Percentiles rank a stretch among this genome's conserved stretches.
Conservation (phyloP, 108 stramenopile genomes). For the Pelagomonas calceolata region DNA sequence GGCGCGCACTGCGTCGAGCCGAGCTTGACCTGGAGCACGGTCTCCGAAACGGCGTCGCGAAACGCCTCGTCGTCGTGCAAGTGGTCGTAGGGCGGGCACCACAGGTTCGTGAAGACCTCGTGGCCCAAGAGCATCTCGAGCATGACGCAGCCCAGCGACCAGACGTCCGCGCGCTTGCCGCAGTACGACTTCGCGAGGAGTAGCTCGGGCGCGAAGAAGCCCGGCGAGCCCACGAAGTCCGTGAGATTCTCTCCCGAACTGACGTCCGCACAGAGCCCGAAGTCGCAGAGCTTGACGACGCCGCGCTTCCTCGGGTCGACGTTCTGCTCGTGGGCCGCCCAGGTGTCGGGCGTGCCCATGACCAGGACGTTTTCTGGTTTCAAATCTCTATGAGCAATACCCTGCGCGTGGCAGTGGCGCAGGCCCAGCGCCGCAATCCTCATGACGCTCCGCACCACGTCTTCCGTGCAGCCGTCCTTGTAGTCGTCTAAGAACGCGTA, state of each 20-base stretch:
- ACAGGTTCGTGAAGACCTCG: background rate
- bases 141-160: background rate
- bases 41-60: background rate
- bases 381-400: background rate
- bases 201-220: background rate
- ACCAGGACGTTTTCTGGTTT: background rate
- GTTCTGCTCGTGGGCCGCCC: background rate
- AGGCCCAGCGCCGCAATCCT: background rate
- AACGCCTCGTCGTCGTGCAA: background rate
- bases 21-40: background rate
- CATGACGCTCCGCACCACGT: background rate
- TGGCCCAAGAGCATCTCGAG: background rate
- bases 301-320: no score
- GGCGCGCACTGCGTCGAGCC: background rate
- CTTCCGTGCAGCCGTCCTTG: background rate
- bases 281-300: slow-evolving; percentile 16
- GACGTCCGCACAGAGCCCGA: slow-evolving; percentile 2
- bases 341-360: background rate
- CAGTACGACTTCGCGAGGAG: background rate
- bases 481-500: background rate
- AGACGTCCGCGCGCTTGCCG: background rate
- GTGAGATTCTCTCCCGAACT: background rate
- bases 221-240: background rate
- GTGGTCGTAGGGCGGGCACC: background rate
- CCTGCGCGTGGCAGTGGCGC: background rate